phyloP scores from a whole-genome alignment of 495 filamentous ascomycete species.

The Trypethelium eluteriae region DNA sequence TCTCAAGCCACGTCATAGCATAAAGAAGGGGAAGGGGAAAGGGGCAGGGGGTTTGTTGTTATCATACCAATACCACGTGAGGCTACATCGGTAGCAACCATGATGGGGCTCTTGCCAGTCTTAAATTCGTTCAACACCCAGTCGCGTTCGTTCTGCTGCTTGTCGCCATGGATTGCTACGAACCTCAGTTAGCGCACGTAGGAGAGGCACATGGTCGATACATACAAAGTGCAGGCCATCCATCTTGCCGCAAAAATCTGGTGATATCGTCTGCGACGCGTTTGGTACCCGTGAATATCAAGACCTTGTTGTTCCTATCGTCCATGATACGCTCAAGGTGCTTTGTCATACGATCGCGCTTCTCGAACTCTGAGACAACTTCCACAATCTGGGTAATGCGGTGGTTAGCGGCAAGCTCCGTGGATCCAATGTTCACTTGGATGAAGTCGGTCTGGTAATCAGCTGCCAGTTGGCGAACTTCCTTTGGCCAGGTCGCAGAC shows the following conservation, averaged over 20 bases:
- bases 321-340: slow-evolving; percentile 99
- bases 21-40: slow-evolving; percentile 38
- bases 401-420: slow-evolving; percentile 95
- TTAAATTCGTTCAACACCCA: slow-evolving; percentile 99
- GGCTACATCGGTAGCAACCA: slow-evolving; percentile 97
- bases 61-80: slow-evolving; percentile 99
- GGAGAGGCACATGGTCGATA: slow-evolving; percentile 19
- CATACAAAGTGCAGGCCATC: slow-evolving; percentile 96
- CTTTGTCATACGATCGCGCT: slow-evolving; percentile 95
- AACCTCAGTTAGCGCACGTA: slow-evolving; percentile 40
- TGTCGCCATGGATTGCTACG: slow-evolving; percentile 94
- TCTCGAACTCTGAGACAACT: slow-evolving; percentile 90
- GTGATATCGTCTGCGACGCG: slow-evolving; percentile 98
- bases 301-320: slow-evolving; percentile 80
- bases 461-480: slow-evolving; percentile 88
- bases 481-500: slow-evolving; percentile 99
- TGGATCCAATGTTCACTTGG: slow-evolving; percentile 97
- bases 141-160: slow-evolving; percentile 98
- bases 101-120: slow-evolving; percentile 88
- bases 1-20: slow-evolving; percentile 39
- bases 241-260: slow-evolving; percentile 95
- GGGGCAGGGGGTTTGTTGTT: slow-evolving; percentile 46
- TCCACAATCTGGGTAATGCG: slow-evolving; percentile 97
- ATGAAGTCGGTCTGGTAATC: slow-evolving; percentile 96
- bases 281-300: slow-evolving; percentile 98